A percentile compares a stretch with the other conserved stretches of the same genome.
phyloP scores from a whole-genome alignment of 1,284 basidiomycete species.

The Naganishia liquefaciens region DNA sequence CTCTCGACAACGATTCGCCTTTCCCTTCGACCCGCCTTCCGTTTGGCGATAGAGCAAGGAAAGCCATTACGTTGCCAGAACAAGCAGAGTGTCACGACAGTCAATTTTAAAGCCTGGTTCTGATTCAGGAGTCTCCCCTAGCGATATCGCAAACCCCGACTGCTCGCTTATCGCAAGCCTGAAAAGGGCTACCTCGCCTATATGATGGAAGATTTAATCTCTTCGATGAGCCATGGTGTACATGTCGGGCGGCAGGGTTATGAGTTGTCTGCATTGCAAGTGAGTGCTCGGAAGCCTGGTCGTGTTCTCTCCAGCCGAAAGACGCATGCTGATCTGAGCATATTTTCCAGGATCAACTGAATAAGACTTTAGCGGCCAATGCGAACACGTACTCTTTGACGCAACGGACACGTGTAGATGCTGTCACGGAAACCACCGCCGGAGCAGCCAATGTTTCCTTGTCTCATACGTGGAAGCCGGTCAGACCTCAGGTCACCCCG shows the following conservation, averaged over 20 bases:
- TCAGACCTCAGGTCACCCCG: conserved; percentile 15
- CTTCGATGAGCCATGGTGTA: conserved; percentile 15
- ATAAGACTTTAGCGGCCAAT: conserved; percentile 13
- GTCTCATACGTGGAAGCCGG: conserved; percentile 5
- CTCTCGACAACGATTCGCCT: too few species aligned
- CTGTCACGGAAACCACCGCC: not conserved
- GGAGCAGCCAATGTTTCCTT: not conserved
- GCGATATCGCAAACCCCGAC: too few species aligned
- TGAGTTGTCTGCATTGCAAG: conserved; percentile 15
- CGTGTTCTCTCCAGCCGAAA: not conserved
- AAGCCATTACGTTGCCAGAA: too few species aligned
- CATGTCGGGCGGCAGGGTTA: conserved; percentile 24
- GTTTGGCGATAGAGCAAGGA: too few species aligned
- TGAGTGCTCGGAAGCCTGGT: not conserved
- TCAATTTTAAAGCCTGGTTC: too few species aligned
- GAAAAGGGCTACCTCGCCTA: not conserved
- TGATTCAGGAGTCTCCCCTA: too few species aligned
- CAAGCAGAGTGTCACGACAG: too few species aligned
- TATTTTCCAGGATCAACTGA: conserved; percentile 8
- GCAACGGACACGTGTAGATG: not conserved
- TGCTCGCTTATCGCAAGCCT: too few species aligned
- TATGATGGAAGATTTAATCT: conserved; percentile 18
- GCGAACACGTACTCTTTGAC: conserved; percentile 2
- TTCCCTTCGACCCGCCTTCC: too few species aligned
- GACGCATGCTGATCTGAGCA: not conserved